These are phyloP conservation scores for Sarcodon sp. DNA, from an alignment of 768 basidiomycete genomes.

Conservation along the genomic window DNA sequence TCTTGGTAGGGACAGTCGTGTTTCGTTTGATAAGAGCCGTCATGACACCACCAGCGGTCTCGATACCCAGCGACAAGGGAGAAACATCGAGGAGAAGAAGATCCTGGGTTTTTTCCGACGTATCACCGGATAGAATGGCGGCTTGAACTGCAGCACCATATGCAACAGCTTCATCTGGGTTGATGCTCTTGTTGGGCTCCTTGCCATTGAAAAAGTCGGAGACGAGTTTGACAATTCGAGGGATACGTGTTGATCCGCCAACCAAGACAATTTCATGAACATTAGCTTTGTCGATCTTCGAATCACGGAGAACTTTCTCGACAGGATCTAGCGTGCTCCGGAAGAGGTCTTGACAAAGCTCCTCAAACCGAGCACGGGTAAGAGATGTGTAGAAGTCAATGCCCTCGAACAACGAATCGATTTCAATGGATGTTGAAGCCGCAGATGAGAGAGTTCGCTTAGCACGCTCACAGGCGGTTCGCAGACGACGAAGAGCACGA, in stretches of 20 bases:
- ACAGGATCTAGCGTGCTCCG: slow-evolving; percentile 88
- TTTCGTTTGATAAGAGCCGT: slow-evolving; percentile 97
- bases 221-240: slow-evolving; percentile 93
- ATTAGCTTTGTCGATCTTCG: slow-evolving; percentile 93
- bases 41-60: slow-evolving; percentile 99
- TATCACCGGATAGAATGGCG: slow-evolving; percentile 94
- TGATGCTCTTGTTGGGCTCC: slow-evolving; percentile 98
- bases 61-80: slow-evolving; percentile 87
- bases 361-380: slow-evolving; percentile 96
- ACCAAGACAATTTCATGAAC: slow-evolving; percentile 98
- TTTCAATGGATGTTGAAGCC: slow-evolving; percentile 93
- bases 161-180: slow-evolving; percentile 98
- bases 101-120: slow-evolving; percentile 96
- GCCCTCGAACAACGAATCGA: slow-evolving; percentile 95
- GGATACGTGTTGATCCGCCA: slow-evolving; percentile 97
- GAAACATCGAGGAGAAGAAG: slow-evolving; percentile 91
- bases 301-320: slow-evolving; percentile 95
- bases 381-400: slow-evolving; percentile 98
- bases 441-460: slow-evolving; percentile 97
- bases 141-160: slow-evolving; percentile 99
- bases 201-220: slow-evolving; percentile 98
- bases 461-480: slow-evolving; percentile 96
- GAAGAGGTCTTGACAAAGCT: slow-evolving; percentile 93
- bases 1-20: slow-evolving; percentile 97
- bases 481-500: slow-evolving; percentile 93